Evolutionary conservation across 768 basidiomycete species (phyloP).

Genomic region (Mycena crocata): DNA sequence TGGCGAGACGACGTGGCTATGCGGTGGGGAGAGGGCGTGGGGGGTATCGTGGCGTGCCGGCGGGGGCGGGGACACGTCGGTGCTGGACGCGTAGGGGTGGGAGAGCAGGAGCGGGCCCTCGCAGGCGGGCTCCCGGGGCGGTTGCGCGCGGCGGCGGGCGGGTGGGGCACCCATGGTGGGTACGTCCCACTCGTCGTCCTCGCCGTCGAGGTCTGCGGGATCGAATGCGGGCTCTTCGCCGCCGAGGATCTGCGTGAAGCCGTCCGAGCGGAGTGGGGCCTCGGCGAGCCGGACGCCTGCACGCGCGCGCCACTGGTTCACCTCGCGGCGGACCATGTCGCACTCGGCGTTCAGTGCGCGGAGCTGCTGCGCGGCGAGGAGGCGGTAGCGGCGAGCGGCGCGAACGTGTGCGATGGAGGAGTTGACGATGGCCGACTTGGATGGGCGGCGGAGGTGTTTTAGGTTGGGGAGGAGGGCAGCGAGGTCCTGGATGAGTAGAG

Average conservation of each 20-base stretch:
- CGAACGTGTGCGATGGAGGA: slow-evolving; percentile 77
- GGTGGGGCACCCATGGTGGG: too few relatives aligned
- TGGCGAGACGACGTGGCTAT: background rate
- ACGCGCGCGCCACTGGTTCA: slow-evolving; percentile 33
- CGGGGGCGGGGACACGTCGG: background rate
- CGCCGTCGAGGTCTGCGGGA: slow-evolving; percentile 52
- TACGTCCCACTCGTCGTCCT: slow-evolving; percentile 34
- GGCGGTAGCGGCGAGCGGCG: slow-evolving; percentile 69
- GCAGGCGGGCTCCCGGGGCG: slow-evolving; percentile 20
- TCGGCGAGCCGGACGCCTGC: slow-evolving; percentile 9
- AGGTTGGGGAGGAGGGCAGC: slow-evolving; percentile 78
- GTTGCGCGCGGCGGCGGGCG: background rate
- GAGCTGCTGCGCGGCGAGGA: slow-evolving; percentile 58
- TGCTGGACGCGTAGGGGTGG: background rate
- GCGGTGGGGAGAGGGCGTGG: background rate
- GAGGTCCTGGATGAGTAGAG: slow-evolving; percentile 58
- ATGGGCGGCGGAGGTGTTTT: slow-evolving; percentile 75
- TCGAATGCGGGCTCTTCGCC: slow-evolving; percentile 62
- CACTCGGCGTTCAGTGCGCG: slow-evolving; percentile 59
- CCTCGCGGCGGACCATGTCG: slow-evolving; percentile 32
- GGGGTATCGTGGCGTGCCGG: background rate
- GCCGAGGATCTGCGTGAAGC: slow-evolving; percentile 59
- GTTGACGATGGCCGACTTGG: slow-evolving; percentile 84
- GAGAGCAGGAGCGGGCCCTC: slow-evolving; percentile 29
- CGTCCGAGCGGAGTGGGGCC: slow-evolving; percentile 62